Evolutionary conservation across 306 rosid species (phyloP), one percentile per base, ranked within the genome.

Genomic region (Acmispon strigosus): DNA sequence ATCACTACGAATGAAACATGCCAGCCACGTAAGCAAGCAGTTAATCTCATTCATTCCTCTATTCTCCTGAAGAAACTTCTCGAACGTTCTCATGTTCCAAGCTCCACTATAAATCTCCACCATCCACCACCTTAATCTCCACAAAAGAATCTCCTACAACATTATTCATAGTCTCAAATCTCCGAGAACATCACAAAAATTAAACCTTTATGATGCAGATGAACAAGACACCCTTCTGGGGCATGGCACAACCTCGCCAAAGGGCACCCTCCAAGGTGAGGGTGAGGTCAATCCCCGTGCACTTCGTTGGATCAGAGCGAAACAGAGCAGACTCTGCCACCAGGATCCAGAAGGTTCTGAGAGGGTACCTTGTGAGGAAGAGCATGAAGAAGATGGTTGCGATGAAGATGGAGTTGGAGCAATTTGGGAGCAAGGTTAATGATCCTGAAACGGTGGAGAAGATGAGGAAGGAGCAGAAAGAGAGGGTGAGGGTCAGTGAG

Each of bases 251-350:
- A 12, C 72, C 68, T 29, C 15, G 19, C 81, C 69, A 74, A 78
- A 72, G 67, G 59, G 22, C 59, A 34, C 72, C 80, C 0, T 74
- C 82, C 0, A 86, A 83, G 76, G 91, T 86, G 10, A 72, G 88
- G 74, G 91, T 86, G 10, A 72, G 88, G 62, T 62, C 91, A 0
- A 77, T 90, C 15, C 98, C 98, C 0, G 91, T 92, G 10, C 92
- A 62, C 10, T 84, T 77, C 7, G 88, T 81, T 7, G 74, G 78
- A 0, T 73, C 79, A 20, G 82, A 78, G 29, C 70, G 54, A 6
- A 60, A 7, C 16, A 71, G 82, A 36, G 16, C 42, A 2, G 82
- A 63, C 1, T 78, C 80, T 3, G 96, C 87, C 0, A 18, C 57
- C 19, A 85, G 75, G 82, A 88, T 92, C 34, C 93, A 92, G 84